phyloP scores from a whole-genome alignment of 2,329 filamentous ascomycete genomes.

The Apiospora malaysiana region DNA sequence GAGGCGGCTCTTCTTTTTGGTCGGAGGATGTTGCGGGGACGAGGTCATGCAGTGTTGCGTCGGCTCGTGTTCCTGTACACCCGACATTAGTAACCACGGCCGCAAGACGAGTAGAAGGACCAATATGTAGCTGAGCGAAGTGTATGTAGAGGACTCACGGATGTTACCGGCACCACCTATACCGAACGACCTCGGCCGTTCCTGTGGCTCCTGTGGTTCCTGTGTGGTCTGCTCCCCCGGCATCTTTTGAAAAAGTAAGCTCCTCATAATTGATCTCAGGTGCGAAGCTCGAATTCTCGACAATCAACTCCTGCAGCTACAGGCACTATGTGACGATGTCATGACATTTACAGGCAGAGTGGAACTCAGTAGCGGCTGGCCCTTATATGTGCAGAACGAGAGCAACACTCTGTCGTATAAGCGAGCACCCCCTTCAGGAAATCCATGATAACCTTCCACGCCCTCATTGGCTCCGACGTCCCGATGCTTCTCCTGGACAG shows the following conservation, averaged over 20 bases:
- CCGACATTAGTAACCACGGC: not conserved
- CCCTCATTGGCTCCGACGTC: not conserved
- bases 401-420: not conserved
- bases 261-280: not conserved
- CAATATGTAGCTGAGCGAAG: too few species aligned
- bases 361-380: not conserved
- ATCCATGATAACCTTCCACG: not conserved
- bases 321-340: not conserved
- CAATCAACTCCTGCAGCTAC: not conserved
- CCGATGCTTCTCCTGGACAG: not conserved
- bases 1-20: not conserved
- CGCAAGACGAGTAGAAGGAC: not conserved
- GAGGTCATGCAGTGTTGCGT: not conserved
- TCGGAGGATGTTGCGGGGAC: not conserved
- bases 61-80: constrained; percentile 9
- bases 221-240: not conserved
- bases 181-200: constrained; percentile 3
- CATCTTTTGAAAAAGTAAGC: not conserved
- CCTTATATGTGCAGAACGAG: not conserved
- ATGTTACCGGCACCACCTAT: constrained; percentile 20
- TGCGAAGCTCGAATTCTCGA: not conserved
- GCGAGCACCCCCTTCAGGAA: not conserved
- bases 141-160: constrained; percentile 12
- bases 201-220: not conserved
- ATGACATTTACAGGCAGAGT: not conserved